phyloP scores from a whole-genome alignment of 352 stramenopile genomes.

The Globisporangium yorkense region DNA sequence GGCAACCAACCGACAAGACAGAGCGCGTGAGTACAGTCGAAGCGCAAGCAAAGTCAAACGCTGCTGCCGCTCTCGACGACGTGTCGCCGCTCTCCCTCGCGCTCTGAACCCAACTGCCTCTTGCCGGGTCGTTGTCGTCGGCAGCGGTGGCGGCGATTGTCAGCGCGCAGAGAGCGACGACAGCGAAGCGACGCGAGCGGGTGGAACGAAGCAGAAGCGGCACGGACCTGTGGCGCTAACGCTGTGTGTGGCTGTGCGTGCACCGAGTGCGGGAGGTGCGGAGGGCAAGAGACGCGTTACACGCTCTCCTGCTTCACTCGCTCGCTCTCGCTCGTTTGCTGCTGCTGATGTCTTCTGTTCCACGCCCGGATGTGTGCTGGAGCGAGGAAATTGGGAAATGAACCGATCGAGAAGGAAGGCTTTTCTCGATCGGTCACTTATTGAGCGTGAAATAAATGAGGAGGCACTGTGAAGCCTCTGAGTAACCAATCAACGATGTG shows the following conservation, averaged over 20 bases:
- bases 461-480: too few species aligned
- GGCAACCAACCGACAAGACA: background rate
- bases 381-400: slow-evolving; percentile 48
- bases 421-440: too few species aligned
- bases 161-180: background rate
- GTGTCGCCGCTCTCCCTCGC: slow-evolving; percentile 1
- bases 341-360: slow-evolving; percentile 8
- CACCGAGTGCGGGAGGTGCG: too few species aligned
- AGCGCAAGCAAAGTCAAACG: background rate
- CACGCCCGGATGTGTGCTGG: slow-evolving; percentile 8
- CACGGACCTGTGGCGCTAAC: too few species aligned
- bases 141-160: background rate
- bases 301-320: background rate
- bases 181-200: too few species aligned
- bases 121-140: background rate
- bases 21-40: background rate
- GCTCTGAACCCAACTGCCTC: slow-evolving; percentile 11
- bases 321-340: background rate
- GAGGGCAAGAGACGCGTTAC: background rate
- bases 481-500: too few species aligned
- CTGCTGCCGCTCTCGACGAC: background rate
- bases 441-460: too few species aligned
- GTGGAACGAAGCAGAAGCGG: too few species aligned
- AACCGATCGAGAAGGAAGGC: slow-evolving; percentile 14
- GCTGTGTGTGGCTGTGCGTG: too few species aligned